Evolutionary conservation across 2,329 filamentous ascomycete species (phyloP), one percentile per base, ranked within the genome.

Genomic region (Neurospora sp.): DNA sequence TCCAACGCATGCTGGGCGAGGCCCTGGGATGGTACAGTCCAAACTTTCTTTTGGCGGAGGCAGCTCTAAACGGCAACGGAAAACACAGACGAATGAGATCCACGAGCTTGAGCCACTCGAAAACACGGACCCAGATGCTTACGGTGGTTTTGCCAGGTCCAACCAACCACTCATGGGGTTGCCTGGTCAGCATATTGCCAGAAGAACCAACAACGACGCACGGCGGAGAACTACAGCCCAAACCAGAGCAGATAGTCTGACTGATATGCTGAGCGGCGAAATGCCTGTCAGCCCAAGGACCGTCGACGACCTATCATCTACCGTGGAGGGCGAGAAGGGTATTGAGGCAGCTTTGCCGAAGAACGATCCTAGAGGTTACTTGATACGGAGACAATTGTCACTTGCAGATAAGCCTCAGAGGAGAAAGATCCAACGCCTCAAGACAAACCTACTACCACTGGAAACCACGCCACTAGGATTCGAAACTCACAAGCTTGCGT

Each of bases 361-460:
- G 1, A 70, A 71, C 19, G 71, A 74, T 39, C 65, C 72, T 12
- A 71, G 70, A 23, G 52, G 10, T 33, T 74, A 72, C n/a, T 39
- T 75, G 52, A 74, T 75, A 37, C 70, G 67, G 57, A 74, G 73
- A 46, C 73, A 75, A 62, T 70, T 71, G 3, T 74, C 72, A 19
- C 70, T 72, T 11, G 70, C 67, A 17, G 68, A 62, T 8, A 66
- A 73, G 28, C 62, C 70, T 17, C 67, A 68, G 6, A 75, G 70
- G 67, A 62, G 52, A 62, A 73, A 70, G 41, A 70, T 68, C 23
- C 73, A 71, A 57, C 72, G 76, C 15, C 66, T 72, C 11, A 74
- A 70, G 65, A 77, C 74, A 8, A 73, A 76, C 37, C 70, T 69
- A 23, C 68, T 77, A 36, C 76, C 77, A 19, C 72, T 77, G 6